These are phyloP conservation scores for Diaporthe sp. DNA, from an alignment of 2,329 filamentous ascomycete species.

Conservation along the genomic window DNA sequence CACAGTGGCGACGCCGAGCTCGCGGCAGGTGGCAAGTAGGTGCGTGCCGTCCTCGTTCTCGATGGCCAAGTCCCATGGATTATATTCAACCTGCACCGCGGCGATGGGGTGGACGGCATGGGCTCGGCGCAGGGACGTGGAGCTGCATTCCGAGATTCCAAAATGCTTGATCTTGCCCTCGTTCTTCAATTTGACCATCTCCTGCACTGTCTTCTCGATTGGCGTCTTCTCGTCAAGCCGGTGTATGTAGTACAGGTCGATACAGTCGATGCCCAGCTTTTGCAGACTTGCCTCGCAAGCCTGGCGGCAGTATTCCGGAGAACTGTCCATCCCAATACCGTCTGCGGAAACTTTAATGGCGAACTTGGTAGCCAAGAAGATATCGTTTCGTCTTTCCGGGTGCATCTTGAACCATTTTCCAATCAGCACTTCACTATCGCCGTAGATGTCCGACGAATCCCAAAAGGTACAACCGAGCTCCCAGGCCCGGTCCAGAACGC, in stretches of 20 bases:
- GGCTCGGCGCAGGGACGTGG: conserved; percentile 57
- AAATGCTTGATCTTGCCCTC: conserved; percentile 63
- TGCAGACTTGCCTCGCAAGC: conserved; percentile 48
- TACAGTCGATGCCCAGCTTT: conserved; percentile 58
- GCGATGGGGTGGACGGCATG: conserved; percentile 49
- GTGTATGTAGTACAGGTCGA: conserved; percentile 63
- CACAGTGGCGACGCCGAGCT: conserved; percentile 69
- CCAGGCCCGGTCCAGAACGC: conserved; percentile 56
- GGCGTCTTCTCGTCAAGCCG: conserved; percentile 56
- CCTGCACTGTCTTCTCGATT: conserved; percentile 57
- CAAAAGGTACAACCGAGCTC: conserved; percentile 59
- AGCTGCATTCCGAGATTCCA: conserved; percentile 57
- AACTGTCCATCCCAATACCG: conserved; percentile 33
- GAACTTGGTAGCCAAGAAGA: conserved; percentile 53
- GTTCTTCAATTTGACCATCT: conserved; percentile 49
- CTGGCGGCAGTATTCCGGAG: conserved; percentile 21
- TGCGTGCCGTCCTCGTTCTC: conserved; percentile 62
- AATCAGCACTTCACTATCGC: conserved; percentile 54
- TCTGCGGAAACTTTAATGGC: conserved; percentile 45
- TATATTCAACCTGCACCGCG: conserved; percentile 64
- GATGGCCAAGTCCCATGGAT: conserved; percentile 68
- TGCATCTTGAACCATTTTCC: conserved; percentile 56
- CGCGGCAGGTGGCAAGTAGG: conserved; percentile 65
- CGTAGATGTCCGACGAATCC: conserved; percentile 56
- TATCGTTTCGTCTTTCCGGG: conserved; percentile 51